phyloP scores from a whole-genome alignment of 164 flowering plant genomes.

The Vitis labrusca region DNA sequence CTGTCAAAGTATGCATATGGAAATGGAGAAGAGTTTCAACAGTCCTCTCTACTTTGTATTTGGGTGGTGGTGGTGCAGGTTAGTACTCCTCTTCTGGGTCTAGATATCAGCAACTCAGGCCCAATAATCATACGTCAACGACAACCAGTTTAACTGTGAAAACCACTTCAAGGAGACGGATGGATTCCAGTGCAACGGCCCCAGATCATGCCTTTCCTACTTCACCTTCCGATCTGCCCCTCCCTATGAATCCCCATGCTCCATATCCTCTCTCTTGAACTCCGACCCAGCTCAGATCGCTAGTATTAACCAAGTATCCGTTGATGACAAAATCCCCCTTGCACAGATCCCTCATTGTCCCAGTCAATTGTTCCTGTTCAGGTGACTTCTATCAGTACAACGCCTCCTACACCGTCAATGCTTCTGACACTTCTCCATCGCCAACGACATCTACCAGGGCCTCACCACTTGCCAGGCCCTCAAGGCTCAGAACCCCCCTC shows the following conservation, averaged over 20 bases:
- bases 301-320: conserved; percentile 38
- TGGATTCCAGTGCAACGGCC: conserved; percentile 54
- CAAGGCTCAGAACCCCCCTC: conserved; percentile 37
- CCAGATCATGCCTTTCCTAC: conserved; percentile 43
- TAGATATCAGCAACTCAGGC: neutral
- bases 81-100: neutral
- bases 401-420: conserved; percentile 28
- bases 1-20: no score
- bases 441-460: conserved; percentile 68
- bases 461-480: conserved; percentile 72
- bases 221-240: conserved; percentile 54
- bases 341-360: conserved; percentile 40
- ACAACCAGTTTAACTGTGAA: conserved; percentile 49
- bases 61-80: neutral
- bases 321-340: conserved; percentile 24
- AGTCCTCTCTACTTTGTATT: no score
- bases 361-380: conserved; percentile 62
- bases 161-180: conserved; percentile 23
- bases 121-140: conserved; percentile 55
- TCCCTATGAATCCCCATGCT: conserved; percentile 37
- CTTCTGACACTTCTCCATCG: conserved; percentile 38
- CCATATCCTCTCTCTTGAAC: conserved; percentile 38
- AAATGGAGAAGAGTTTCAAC: no score
- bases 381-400: conserved; percentile 48
- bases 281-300: conserved; percentile 33